A percentile compares a stretch with the other conserved stretches of the same genome.
Evolutionary conservation across 345 rosid genomes (phyloP).

Genomic region (Murraya koenigii): DNA sequence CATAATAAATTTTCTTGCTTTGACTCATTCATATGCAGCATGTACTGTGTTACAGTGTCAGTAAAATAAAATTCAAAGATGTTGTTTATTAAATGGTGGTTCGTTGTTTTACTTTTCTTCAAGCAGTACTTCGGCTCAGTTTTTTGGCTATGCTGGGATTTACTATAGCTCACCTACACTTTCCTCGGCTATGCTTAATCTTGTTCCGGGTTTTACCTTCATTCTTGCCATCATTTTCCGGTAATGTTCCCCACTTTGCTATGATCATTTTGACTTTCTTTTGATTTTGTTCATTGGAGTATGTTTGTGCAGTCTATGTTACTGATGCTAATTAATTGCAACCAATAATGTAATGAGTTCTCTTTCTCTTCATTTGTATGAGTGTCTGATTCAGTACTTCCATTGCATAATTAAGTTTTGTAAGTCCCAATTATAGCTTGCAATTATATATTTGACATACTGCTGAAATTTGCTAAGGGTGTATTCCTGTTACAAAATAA

Average conservation of each 20-base stretch:
- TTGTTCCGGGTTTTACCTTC: conserved; percentile 49
- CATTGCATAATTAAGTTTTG: background rate
- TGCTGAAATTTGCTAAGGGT: background rate
- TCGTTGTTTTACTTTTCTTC: background rate
- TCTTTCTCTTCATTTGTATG: background rate
- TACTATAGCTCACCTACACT: conserved; percentile 51
- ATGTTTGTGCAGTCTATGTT: background rate
- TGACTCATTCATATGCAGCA: background rate
- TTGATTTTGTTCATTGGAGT: background rate
- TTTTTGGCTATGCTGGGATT: conserved; percentile 43
- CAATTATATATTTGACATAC: background rate
- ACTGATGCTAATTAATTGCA: background rate
- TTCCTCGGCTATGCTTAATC: conserved; percentile 51
- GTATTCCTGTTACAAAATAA: background rate
- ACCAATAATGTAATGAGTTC: too few relatives aligned
- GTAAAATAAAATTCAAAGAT: background rate
- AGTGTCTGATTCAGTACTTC: background rate
- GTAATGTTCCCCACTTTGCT: conserved; percentile 19
- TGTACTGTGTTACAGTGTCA: background rate
- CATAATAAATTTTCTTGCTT: background rate
- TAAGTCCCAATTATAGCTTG: background rate
- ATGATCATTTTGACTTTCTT: background rate
- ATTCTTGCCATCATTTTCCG: conserved; percentile 45
- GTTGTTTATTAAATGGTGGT: background rate
- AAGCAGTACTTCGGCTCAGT: conserved; percentile 31